Evolutionary conservation across 148 eudicot genomes (phyloP).

Genomic region (Cornus florida): DNA sequence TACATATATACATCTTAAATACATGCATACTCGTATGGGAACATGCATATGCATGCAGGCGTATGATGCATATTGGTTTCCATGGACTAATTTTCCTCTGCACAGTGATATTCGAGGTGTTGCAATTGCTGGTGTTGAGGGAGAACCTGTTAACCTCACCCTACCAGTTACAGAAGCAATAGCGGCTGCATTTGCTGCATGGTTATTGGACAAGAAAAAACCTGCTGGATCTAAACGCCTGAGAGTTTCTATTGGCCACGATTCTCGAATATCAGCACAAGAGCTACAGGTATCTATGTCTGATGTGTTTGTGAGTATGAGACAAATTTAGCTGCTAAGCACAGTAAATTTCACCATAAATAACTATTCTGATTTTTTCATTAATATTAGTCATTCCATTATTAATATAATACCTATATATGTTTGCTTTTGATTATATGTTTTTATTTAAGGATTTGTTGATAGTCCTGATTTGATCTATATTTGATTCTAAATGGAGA

Average conservation of each 20-base stretch:
- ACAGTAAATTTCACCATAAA: conserved; percentile 1
- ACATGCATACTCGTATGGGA: background rate
- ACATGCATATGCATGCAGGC: background rate
- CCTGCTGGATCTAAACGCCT: conserved; percentile 47
- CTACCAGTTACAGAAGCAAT: conserved; percentile 95
- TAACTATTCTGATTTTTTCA: background rate
- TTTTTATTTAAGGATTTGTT: background rate
- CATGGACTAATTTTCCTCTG: background rate
- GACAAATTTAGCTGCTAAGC: background rate
- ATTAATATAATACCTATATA: background rate
- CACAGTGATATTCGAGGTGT: conserved; percentile 97
- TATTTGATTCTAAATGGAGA: no score
- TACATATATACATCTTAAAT: background rate
- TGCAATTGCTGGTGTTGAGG: conserved; percentile 93
- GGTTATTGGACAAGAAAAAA: conserved; percentile 81
- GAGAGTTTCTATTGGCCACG: conserved; percentile 86
- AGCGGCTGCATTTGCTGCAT: conserved; percentile 92
- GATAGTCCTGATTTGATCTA: background rate
- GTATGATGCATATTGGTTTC: background rate
- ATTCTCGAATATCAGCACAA: conserved; percentile 93
- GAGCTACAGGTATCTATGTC: conserved; percentile 64
- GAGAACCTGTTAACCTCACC: conserved; percentile 84
- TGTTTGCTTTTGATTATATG: background rate
- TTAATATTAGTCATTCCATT: background rate
- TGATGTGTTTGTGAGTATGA: background rate